These are phyloP conservation scores for Cucurbita moschata DNA, from an alignment of 306 rosid genomes.

Conservation along the genomic window DNA sequence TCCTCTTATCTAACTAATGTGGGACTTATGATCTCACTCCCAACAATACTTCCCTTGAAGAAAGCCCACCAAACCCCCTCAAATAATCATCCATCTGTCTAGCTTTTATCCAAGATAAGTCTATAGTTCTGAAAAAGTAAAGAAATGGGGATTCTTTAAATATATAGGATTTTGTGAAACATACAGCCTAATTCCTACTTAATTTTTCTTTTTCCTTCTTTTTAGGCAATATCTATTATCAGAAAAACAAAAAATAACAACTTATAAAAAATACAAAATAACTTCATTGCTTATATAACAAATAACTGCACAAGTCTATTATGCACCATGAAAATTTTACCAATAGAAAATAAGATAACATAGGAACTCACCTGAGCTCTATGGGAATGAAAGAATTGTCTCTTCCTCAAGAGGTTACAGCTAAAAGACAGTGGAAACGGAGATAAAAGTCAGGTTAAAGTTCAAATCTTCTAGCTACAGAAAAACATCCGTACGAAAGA, in stretches of 20 bases:
- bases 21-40: too few relatives aligned
- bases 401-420: constrained; percentile 37
- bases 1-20: too few relatives aligned
- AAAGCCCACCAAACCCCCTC: too few relatives aligned
- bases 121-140: too few relatives aligned
- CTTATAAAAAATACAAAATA: neutral
- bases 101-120: too few relatives aligned
- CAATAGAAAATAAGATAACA: neutral
- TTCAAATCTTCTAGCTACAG: neutral
- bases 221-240: too few relatives aligned
- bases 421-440: constrained; percentile 27
- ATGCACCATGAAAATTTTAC: neutral
- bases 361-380: constrained; percentile 50
- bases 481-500: neutral
- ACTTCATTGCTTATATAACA: neutral
- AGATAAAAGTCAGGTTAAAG: neutral
- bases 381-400: constrained; percentile 70
- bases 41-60: too few relatives aligned
- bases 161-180: too few relatives aligned
- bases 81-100: too few relatives aligned
- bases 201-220: too few relatives aligned
- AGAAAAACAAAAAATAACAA: neutral
- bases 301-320: neutral
- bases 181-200: too few relatives aligned
- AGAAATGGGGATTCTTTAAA: too few relatives aligned